Evolutionary conservation across 805 yeast genomes (phyloP), one percentile per base, ranked within the genome.

Genomic region (Barnettozyma wickerhamii): DNA sequence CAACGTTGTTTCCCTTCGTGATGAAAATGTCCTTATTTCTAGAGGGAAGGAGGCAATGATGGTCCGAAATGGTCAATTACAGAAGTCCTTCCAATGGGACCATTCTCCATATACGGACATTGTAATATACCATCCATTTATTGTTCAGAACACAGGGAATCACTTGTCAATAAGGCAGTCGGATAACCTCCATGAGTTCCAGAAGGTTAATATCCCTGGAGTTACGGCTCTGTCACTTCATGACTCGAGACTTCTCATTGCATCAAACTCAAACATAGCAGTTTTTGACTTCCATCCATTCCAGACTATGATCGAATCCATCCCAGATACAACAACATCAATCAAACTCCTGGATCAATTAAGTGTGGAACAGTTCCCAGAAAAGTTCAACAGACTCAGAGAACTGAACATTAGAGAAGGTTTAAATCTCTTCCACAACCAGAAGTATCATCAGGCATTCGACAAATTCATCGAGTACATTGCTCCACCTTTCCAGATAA

Each of bases 401-500:
- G 66, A 71, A 18, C 59, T 75, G 29, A 68, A 75, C 45, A 60
- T 75, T 19, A 46, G 58, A 19, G 58, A 62, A 19, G 81, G 71
- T 0, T 47, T 58, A 5, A 47, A 58, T 4, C 37, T 72, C 19
- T 63, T 66, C 37, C 29, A 53, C 2, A 44, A 50, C 4, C 53
- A 54, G 5, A 48, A 63, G 4, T 65, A 61, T 33, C 58, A 57
- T 5, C 44, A 56, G 9, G 68, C 81, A 1, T 60, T 76, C 19
- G 47, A 49, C 6, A 52, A 69, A 14, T 79, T 81, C 39, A 69
- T 70, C 5, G 72, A 72, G 19, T 77, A 66, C 39, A 62, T 79
- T 53, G 84, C 87, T 0, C 74, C 82, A 1, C 88, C 88, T 0
- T 67, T 72, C 28, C 52, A 63, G 4, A 75, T 81, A 0, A 61